A percentile compares a stretch with the other conserved stretches of the same genome.
Conservation (phyloP, 805 yeast genomes). For the Kluyveromyces siamensis region DNA sequence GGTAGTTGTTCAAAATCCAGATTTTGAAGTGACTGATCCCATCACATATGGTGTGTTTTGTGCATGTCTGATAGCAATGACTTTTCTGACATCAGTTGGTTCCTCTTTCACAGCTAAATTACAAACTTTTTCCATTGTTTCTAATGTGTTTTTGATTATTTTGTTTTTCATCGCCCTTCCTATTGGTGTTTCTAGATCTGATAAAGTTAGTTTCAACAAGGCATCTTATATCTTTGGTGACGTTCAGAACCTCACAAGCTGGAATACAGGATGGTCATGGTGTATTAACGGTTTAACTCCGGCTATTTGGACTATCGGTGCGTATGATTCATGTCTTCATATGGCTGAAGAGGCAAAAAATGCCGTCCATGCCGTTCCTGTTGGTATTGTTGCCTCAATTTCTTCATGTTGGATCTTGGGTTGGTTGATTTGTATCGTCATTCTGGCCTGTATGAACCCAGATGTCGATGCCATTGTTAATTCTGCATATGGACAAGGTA, state of each 20-base stretch:
- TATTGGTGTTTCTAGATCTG: constrained; percentile 31
- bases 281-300: constrained; percentile 48
- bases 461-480: constrained; percentile 36
- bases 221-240: constrained; percentile 49
- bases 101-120: constrained; percentile 44
- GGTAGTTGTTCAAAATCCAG: constrained; percentile 31
- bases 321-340: constrained; percentile 64
- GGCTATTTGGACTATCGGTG: constrained; percentile 69
- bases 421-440: constrained; percentile 43
- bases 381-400: constrained; percentile 54
- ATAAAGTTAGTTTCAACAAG: constrained; percentile 34
- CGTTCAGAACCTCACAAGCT: constrained; percentile 39
- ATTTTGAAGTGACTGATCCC: constrained; percentile 44
- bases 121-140: constrained; percentile 45
- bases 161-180: constrained; percentile 53
- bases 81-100: constrained; percentile 41
- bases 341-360: constrained; percentile 64
- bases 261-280: constrained; percentile 53
- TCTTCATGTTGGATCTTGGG: constrained; percentile 50
- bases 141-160: constrained; percentile 41
- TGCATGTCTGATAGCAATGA: constrained; percentile 43
- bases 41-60: constrained; percentile 53
- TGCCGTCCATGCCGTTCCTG: constrained; percentile 54
- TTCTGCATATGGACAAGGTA: constrained; percentile 46
- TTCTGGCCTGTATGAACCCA: constrained; percentile 44